Base-by-base conservation (phyloP, 106 monocot genomes). In the Dendrobium huoshanense region DNA sequence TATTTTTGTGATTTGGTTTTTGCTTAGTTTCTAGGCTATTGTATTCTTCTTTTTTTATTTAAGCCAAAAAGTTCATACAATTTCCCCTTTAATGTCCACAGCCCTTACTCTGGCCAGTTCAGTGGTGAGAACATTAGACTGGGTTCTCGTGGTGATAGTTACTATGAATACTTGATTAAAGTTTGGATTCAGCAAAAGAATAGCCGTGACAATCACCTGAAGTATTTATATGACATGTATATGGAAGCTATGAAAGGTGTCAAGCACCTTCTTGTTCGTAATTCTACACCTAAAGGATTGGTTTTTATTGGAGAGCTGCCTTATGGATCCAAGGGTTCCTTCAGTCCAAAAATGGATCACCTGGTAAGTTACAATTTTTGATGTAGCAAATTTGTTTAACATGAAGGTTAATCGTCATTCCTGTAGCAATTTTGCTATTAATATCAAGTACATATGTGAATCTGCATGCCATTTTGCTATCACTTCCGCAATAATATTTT, bases 291-390 rank as follows among this genome's bases (percentile, higher is more conserved):
- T 18, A 96, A 92, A 79, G 90, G 90, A 41, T 75, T 94, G 79
- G 87, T 92, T 76, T 96, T 96, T 85, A 89, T 96, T 20, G 94
- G 96, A 27, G 96, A 96, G 83, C 89, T 96, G 16, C 96, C 96
- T 55, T 86, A 88, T 79, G 96, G 96, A 79, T 72, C 87, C 15
- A 72, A 82, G 3, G 89, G 87, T 47, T 41, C 68, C 59, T 92
- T 96, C 56, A 92, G 92, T 84, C 87, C 96, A 17, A 96, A 96
- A 89, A 96, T 96, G 96, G 96, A 96, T 80, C 96, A 96, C 78
- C 82, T 96, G 92, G 96, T 92, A 94, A 86, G 87, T 64, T 73
- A 41, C 10, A 55, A n/a, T 51, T 73, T 77, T 80, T 49, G 19
- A 49, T 70, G 25, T 76, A 9, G 37, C 9, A 2, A 41, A 9